Conservation (phyloP, 2,329 filamentous ascomycete genomes). For the Diaporthe sp. region DNA sequence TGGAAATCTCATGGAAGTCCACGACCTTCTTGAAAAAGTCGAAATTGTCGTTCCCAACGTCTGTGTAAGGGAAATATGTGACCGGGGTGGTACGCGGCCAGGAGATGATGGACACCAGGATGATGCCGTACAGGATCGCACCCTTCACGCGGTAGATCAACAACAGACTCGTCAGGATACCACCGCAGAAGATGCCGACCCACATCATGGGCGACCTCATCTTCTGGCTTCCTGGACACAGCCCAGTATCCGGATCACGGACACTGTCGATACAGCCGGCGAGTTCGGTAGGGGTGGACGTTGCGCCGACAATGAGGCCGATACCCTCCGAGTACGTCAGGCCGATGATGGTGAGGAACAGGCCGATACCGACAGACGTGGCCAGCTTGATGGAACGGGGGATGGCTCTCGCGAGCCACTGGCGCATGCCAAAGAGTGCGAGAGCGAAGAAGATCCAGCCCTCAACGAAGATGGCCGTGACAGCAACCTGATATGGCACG, state of each 20-base stretch:
- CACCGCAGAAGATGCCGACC: constrained; percentile 90
- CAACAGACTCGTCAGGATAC: constrained; percentile 82
- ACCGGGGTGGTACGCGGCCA: constrained; percentile 85
- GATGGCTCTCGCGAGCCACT: constrained; percentile 89
- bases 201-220: constrained; percentile 89
- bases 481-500: constrained; percentile 80
- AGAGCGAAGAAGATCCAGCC: constrained; percentile 88
- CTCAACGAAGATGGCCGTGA: constrained; percentile 91
- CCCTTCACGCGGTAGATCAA: constrained; percentile 91
- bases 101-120: constrained; percentile 88
- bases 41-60: constrained; percentile 78
- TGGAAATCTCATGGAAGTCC: constrained; percentile 82
- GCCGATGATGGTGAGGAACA: constrained; percentile 84
- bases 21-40: constrained; percentile 92
- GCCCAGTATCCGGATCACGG: constrained; percentile 59
- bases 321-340: constrained; percentile 87
- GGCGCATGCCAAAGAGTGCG: constrained; percentile 84
- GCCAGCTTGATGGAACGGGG: constrained; percentile 89
- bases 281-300: constrained; percentile 78
- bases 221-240: constrained; percentile 75
- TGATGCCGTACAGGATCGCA: constrained; percentile 85
- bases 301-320: constrained; percentile 80
- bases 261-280: constrained; percentile 75
- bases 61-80: constrained; percentile 84
- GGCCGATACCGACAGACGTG: constrained; percentile 86